Evolutionary conservation across 225 moss, liverwort and hornwort genomes (phyloP), one percentile per base, ranked within the genome.

Genomic region (Neckera pumila): DNA sequence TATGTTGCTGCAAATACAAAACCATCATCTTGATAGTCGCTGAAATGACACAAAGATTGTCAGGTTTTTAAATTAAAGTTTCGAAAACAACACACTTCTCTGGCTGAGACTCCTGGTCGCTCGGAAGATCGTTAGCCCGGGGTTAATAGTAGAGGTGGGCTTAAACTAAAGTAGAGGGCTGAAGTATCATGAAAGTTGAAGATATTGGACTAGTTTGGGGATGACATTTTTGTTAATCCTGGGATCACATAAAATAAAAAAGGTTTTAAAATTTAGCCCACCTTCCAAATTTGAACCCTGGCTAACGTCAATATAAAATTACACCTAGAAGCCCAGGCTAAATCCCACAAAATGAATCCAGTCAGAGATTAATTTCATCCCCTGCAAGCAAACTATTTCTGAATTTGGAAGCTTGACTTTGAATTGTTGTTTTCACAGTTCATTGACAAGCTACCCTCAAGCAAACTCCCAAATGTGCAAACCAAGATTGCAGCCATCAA

Each of bases 381-480:
- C 14, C 42, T 84, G 71, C 84, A 80, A 45, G 84, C 33, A 33
- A 33, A 51, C n/a, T 28, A 10, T 14, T 19, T 79, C 64, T 80
- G 64, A 84, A n/a, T 42, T 73, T 25, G 49, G 30, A 63, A 76
- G 47, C 34, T n/a, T 63, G 30, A 51, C 21, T 19, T 38, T 31
- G 63, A 21, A 38, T 76, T 76, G 22, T 49, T 47, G n/a, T 61
- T 73, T 47, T 27, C 60, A 4, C 47, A 92, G 92, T 90, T 95
- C 87, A 82, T 89, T 64, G 84, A 78, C 87, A 49, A 91, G 62
- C 90, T 94, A 0, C 94, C 91, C 5, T 89, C 90, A 8, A 65
- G 40, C 71, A 72, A 89, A 63, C 47, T 65, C 36, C 84, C 80
- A 15, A 83, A 84, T 21, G 89, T 83, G 86, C 89, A 80, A 42